phyloP scores from a whole-genome alignment of 2,329 filamentous ascomycete genomes.

The Emmonsiellopsis sp. region DNA sequence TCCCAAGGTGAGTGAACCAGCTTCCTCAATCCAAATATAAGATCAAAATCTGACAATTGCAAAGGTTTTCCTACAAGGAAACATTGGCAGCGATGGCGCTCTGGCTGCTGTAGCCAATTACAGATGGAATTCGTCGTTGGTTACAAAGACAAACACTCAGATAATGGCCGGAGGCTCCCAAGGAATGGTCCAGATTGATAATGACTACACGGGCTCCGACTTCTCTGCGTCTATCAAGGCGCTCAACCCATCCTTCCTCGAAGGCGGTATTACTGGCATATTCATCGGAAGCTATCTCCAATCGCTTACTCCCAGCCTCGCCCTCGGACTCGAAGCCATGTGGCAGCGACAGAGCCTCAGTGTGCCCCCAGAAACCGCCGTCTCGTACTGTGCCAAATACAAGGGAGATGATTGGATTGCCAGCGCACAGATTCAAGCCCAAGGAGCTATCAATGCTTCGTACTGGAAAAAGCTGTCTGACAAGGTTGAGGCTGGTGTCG shows the following conservation, averaged over 20 bases:
- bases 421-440: constrained; percentile 78
- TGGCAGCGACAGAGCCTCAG: constrained; percentile 82
- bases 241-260: constrained; percentile 87
- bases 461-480: constrained; percentile 93
- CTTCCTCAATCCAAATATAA: neutral
- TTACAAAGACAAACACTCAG: constrained; percentile 82
- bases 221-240: constrained; percentile 91
- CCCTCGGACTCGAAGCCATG: constrained; percentile 83
- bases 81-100: constrained; percentile 83
- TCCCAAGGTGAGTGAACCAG: constrained; percentile 59
- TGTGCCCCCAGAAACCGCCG: constrained; percentile 78
- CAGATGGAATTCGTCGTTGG: constrained; percentile 69
- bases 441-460: constrained; percentile 78
- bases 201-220: constrained; percentile 88
- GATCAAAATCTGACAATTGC: constrained; percentile 8
- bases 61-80: constrained; percentile 91
- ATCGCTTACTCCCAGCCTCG: constrained; percentile 75
- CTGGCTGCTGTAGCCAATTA: constrained; percentile 88
- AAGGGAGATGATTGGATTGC: constrained; percentile 88
- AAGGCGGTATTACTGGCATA: constrained; percentile 89
- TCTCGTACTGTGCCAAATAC: constrained; percentile 88
- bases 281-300: constrained; percentile 94
- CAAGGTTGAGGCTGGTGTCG: constrained; percentile 91
- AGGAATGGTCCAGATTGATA: constrained; percentile 87
- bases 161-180: constrained; percentile 68